Evolutionary conservation across 768 basidiomycete species (phyloP).

Genomic region (Psilocybe subaeruginosa): DNA sequence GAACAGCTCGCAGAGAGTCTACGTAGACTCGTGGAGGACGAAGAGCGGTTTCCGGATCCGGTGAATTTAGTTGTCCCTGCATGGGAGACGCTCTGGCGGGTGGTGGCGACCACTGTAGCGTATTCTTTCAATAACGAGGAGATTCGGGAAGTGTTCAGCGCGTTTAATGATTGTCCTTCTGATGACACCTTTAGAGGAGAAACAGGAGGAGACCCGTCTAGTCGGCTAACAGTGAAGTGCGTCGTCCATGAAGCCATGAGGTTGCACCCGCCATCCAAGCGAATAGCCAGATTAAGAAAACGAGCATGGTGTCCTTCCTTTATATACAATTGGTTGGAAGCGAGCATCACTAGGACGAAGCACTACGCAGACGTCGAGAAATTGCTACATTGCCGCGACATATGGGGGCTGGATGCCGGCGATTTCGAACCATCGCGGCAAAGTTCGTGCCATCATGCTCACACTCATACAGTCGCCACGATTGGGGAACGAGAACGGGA

Average conservation of each 20-base stretch:
- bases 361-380: slow-evolving; percentile 39
- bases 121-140: slow-evolving; percentile 33
- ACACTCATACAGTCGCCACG: not conserved
- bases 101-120: slow-evolving; percentile 49
- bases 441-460: slow-evolving; percentile 16
- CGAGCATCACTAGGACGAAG: not conserved
- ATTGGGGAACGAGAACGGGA: slow-evolving; percentile 12
- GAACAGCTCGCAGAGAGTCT: slow-evolving; percentile 37
- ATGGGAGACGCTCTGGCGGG: slow-evolving; percentile 68
- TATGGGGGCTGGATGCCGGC: slow-evolving; percentile 39
- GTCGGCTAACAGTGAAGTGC: slow-evolving; percentile 33
- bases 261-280: slow-evolving; percentile 53
- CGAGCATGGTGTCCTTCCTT: slow-evolving; percentile 10
- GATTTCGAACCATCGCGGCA: slow-evolving; percentile 49
- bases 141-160: slow-evolving; percentile 31
- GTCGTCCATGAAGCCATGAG: slow-evolving; percentile 50
- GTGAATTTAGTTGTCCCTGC: slow-evolving; percentile 58
- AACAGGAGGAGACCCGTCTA: not conserved
- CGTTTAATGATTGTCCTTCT: slow-evolving; percentile 36
- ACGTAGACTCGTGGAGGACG: slow-evolving; percentile 41
- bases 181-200: slow-evolving; percentile 28
- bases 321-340: slow-evolving; percentile 1
- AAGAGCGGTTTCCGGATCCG: slow-evolving; percentile 35
- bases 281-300: slow-evolving; percentile 38
- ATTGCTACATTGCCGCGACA: slow-evolving; percentile 31